Percentiles rank a stretch among this genome's conserved stretches.
Evolutionary conservation across 176 grass and related monocot genomes (phyloP).

Genomic region (Triticum turgidum): DNA sequence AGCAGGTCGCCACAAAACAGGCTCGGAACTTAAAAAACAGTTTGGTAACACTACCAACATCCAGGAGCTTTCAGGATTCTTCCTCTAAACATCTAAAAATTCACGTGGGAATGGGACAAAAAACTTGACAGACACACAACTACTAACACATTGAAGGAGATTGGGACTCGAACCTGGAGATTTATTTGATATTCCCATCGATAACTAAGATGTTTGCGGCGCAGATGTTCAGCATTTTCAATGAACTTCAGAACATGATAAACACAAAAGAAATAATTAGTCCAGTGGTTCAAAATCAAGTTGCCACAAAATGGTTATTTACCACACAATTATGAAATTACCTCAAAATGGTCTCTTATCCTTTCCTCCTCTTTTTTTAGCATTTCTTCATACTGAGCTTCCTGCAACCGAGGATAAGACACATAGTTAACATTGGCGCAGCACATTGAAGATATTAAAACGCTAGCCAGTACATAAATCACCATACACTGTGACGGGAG

Average conservation of each 20-base stretch:
- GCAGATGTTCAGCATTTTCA: background rate
- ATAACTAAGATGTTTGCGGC: background rate
- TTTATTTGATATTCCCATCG: too few relatives aligned
- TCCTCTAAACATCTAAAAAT: background rate
- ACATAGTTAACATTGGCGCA: too few relatives aligned
- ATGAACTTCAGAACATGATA: background rate
- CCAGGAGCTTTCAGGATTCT: background rate
- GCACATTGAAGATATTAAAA: background rate
- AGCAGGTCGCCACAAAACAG: background rate
- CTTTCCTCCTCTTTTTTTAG: background rate
- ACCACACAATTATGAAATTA: background rate
- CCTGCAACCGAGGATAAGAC: background rate
- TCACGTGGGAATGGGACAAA: background rate
- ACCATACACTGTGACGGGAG: background rate
- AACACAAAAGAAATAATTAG: conserved; percentile 7
- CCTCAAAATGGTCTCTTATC: background rate
- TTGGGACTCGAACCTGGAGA: background rate
- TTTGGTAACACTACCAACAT: background rate
- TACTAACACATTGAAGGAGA: background rate
- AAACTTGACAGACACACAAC: background rate
- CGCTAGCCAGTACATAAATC: background rate
- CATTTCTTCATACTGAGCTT: background rate
- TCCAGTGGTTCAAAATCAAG: background rate
- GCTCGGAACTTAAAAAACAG: background rate
- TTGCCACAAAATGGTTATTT: background rate